These are phyloP conservation scores for Acer campestre DNA, from an alignment of 345 rosid genomes.

Conservation along the genomic window DNA sequence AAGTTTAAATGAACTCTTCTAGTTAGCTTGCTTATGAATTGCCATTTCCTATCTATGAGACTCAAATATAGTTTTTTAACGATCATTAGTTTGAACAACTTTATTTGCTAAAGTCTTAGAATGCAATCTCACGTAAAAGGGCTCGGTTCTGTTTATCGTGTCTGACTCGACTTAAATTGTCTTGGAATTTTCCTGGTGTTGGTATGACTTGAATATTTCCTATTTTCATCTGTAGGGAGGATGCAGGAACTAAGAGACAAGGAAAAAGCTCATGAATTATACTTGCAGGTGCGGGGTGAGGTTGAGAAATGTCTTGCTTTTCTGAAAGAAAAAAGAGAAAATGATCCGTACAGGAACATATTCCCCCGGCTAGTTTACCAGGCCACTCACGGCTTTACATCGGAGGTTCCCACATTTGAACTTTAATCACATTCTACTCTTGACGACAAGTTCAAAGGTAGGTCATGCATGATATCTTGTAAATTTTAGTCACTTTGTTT, in stretches of 20 bases:
- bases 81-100: not conserved
- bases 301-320: constrained; percentile 55
- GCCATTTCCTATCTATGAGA: not conserved
- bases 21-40: not conserved
- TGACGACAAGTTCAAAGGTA: not conserved
- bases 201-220: not conserved
- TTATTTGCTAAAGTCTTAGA: not conserved
- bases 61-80: not conserved
- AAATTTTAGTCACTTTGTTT: not conserved
- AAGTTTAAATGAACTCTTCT: not conserved
- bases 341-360: constrained; percentile 66
- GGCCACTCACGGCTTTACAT: constrained; percentile 45
- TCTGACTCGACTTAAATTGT: not conserved
- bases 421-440: constrained; percentile 27
- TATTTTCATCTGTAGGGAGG: constrained; percentile 38
- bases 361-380: constrained; percentile 51
- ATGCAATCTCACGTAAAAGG: not conserved
- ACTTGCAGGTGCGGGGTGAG: constrained; percentile 64
- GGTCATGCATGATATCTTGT: not conserved
- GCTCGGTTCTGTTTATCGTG: not conserved
- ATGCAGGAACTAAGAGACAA: constrained; percentile 49
- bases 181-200: not conserved
- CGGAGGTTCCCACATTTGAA: constrained; percentile 66
- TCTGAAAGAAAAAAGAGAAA: constrained; percentile 63
- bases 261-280: constrained; percentile 58